These are phyloP conservation scores for Dactylis glomerata DNA, from an alignment of 176 grass and related monocot species.

Conservation along the genomic window DNA sequence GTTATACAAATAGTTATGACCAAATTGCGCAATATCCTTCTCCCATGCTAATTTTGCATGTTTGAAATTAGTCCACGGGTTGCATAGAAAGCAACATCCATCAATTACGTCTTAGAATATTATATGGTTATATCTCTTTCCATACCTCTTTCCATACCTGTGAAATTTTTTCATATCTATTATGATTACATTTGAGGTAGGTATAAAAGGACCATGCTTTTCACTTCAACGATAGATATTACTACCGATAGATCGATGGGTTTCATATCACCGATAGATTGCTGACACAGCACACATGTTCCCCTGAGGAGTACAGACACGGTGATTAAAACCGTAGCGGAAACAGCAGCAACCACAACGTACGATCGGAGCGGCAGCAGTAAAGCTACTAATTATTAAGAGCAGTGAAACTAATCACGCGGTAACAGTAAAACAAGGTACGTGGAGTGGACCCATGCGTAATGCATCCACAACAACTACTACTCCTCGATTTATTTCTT, in stretches of 20 bases:
- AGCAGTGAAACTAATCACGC: neutral
- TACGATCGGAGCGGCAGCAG: neutral
- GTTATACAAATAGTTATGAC: too few species aligned
- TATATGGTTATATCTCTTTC: too few species aligned
- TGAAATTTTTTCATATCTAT: too few species aligned
- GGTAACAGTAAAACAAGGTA: neutral
- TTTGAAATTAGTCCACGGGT: too few species aligned
- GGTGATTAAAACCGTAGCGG: neutral
- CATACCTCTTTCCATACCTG: too few species aligned
- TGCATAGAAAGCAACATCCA: too few species aligned
- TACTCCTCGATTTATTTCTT: neutral
- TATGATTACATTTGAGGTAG: too few species aligned
- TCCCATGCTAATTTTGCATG: too few species aligned
- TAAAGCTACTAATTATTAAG: neutral
- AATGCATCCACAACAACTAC: neutral
- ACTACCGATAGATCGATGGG: neutral
- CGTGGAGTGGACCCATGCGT: slow-evolving; percentile 2
- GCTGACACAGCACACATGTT: neutral
- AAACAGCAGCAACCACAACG: neutral
- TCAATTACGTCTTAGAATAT: too few species aligned
- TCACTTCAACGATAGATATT: neutral
- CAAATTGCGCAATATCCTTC: too few species aligned
- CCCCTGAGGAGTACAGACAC: neutral
- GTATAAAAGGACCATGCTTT: neutral
- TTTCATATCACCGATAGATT: neutral